A percentile compares a stretch with the other conserved stretches of the same genome.
phyloP scores from a whole-genome alignment of 129 eudicot genomes.

The Artemisia tridentata region DNA sequence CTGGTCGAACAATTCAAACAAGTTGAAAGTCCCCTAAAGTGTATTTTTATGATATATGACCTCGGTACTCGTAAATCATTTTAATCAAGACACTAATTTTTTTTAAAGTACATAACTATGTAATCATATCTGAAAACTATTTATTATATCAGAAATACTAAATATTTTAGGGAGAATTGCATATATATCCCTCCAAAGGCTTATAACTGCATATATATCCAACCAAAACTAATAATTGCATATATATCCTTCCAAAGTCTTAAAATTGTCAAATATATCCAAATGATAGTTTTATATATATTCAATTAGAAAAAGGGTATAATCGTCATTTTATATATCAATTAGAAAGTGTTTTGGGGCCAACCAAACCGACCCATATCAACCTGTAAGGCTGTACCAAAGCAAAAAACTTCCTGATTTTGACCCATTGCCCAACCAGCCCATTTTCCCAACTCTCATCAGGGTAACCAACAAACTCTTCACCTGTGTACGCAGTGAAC shows the following conservation, averaged over 20 bases:
- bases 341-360: neutral
- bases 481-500: constrained; percentile 75
- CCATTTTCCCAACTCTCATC: neutral
- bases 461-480: constrained; percentile 1
- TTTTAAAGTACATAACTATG: neutral
- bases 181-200: too few relatives aligned
- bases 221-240: too few relatives aligned
- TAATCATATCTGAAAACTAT: neutral
- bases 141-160: neutral
- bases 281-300: too few relatives aligned
- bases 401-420: neutral
- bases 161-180: too few relatives aligned
- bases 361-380: neutral
- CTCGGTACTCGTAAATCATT: neutral
- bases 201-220: too few relatives aligned
- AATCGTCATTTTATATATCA: too few relatives aligned
- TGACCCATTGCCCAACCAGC: neutral
- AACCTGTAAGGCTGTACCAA: neutral
- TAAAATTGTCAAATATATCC: too few relatives aligned
- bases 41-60: neutral
- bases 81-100: neutral
- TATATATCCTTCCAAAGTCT: too few relatives aligned
- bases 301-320: too few relatives aligned
- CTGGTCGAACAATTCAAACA: neutral
- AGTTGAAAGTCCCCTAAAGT: neutral